Evolutionary conservation across 257 asterid species (phyloP).

Genomic region (Ehretia macrophylla): DNA sequence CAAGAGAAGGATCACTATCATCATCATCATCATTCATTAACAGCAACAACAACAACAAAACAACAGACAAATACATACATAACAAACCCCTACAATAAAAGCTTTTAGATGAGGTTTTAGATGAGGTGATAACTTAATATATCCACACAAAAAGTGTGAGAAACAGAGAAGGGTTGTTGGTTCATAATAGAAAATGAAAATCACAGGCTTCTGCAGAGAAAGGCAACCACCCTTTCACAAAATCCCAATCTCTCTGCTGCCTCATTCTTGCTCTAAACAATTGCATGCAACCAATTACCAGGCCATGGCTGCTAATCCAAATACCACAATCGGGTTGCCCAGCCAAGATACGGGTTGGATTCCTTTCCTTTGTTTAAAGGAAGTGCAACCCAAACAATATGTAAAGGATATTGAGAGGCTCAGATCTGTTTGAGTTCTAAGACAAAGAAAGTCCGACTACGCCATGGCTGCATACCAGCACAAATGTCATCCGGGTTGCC

Average conservation of each 20-base stretch:
- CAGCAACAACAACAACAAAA: too few relatives aligned
- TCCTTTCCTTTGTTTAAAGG: not conserved
- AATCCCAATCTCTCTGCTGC: slow-evolving; percentile 1
- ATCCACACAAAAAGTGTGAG: too few relatives aligned
- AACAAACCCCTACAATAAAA: too few relatives aligned
- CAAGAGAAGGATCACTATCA: too few relatives aligned
- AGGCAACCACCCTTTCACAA: not conserved
- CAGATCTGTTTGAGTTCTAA: not conserved
- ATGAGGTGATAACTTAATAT: too few relatives aligned
- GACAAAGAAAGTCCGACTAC: slow-evolving; percentile 1
- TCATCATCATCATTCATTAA: too few relatives aligned
- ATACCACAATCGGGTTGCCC: slow-evolving; percentile 16
- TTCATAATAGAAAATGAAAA: not conserved
- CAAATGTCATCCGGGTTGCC: slow-evolving; percentile 13
- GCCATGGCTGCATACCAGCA: slow-evolving; percentile 21
- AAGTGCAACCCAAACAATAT: too few relatives aligned
- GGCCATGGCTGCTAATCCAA: not conserved
- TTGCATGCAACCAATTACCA: too few relatives aligned
- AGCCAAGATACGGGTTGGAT: slow-evolving; percentile 20
- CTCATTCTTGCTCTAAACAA: not conserved
- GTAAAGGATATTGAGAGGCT: not conserved
- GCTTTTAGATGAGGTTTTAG: too few relatives aligned
- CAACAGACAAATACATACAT: too few relatives aligned
- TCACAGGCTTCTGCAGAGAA: not conserved
- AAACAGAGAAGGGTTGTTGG: slow-evolving; percentile 2